phyloP scores from a whole-genome alignment of 208 protist species.

The Trypanosoma scelopori region DNA sequence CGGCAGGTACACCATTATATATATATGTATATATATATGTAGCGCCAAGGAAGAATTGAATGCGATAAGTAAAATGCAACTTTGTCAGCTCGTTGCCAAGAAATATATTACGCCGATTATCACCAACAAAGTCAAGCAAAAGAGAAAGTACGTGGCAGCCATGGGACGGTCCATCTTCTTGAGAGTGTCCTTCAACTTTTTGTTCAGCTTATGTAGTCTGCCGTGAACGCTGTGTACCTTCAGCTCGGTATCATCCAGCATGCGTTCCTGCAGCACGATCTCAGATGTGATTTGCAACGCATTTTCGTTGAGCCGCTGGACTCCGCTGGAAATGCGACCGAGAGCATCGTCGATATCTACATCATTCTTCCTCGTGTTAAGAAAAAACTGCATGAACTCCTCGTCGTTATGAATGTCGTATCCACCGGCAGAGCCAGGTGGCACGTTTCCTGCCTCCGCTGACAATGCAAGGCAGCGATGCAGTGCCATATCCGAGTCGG shows the following conservation, averaged over 20 bases:
- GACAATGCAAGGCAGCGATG: background rate
- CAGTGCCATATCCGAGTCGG: background rate
- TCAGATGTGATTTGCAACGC: slow-evolving; percentile 62
- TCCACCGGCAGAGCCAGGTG: background rate
- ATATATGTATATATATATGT: background rate
- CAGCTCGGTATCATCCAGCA: slow-evolving; percentile 42
- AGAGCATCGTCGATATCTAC: slow-evolving; percentile 59
- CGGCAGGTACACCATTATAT: background rate
- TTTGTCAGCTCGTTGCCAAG: slow-evolving; percentile 28
- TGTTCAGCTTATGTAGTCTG: slow-evolving; percentile 54
- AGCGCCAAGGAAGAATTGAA: background rate
- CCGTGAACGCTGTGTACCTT: slow-evolving; percentile 39
- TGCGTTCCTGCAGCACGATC: slow-evolving; percentile 43
- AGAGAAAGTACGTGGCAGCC: slow-evolving; percentile 48
- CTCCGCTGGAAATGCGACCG: slow-evolving; percentile 57
- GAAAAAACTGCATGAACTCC: slow-evolving; percentile 64
- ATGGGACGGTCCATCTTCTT: slow-evolving; percentile 55
- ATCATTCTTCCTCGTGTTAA: slow-evolving; percentile 47
- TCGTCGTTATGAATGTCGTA: slow-evolving; percentile 50
- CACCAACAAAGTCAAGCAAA: slow-evolving; percentile 46
- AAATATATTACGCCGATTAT: slow-evolving; percentile 59
- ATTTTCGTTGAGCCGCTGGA: slow-evolving; percentile 60
- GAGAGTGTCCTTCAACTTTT: slow-evolving; percentile 47
- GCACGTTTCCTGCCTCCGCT: background rate
- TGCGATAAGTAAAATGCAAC: background rate